Evolutionary conservation across 2,329 filamentous ascomycete species (phyloP).

Genomic region (Knufia fluminis): DNA sequence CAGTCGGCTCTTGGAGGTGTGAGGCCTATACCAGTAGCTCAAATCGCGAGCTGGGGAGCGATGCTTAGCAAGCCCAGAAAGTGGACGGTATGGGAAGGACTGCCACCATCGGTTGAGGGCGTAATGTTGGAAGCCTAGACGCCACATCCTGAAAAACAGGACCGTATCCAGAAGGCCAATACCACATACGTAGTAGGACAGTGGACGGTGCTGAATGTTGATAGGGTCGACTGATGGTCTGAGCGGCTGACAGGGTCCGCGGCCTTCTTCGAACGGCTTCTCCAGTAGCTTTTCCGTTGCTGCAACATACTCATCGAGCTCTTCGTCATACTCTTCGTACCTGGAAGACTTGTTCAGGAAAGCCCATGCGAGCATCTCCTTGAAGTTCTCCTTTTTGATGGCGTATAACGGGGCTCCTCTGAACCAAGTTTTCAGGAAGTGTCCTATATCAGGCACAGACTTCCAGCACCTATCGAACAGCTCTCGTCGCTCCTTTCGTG

Average conservation of each 20-base stretch:
- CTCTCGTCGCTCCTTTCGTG: constrained; percentile 40
- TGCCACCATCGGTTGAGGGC: too few relatives aligned
- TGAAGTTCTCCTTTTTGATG: constrained; percentile 58
- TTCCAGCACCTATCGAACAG: constrained; percentile 50
- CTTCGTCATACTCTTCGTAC: constrained; percentile 37
- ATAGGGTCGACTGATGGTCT: constrained; percentile 59
- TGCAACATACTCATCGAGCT: constrained; percentile 48
- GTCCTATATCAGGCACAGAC: constrained; percentile 46
- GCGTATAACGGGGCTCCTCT: constrained; percentile 48
- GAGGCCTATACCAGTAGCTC: constrained; percentile 56
- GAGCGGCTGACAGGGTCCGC: constrained; percentile 47
- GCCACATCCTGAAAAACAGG: constrained; percentile 39
- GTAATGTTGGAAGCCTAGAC: too few relatives aligned
- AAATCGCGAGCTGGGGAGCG: not conserved
- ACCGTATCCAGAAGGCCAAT: not conserved
- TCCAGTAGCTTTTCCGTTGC: constrained; percentile 47
- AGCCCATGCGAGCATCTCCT: constrained; percentile 59
- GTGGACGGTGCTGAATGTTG: constrained; percentile 50
- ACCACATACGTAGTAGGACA: constrained; percentile 56
- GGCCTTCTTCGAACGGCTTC: constrained; percentile 43
- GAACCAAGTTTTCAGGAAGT: constrained; percentile 58
- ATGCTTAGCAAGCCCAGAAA: too few relatives aligned
- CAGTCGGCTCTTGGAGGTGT: constrained; percentile 43
- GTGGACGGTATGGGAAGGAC: too few relatives aligned
- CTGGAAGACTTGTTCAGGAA: constrained; percentile 44